A percentile compares a stretch with the other conserved stretches of the same genome.
phyloP scores from a whole-genome alignment of 2,329 filamentous ascomycete species.

The Aureobasidium sp. region DNA sequence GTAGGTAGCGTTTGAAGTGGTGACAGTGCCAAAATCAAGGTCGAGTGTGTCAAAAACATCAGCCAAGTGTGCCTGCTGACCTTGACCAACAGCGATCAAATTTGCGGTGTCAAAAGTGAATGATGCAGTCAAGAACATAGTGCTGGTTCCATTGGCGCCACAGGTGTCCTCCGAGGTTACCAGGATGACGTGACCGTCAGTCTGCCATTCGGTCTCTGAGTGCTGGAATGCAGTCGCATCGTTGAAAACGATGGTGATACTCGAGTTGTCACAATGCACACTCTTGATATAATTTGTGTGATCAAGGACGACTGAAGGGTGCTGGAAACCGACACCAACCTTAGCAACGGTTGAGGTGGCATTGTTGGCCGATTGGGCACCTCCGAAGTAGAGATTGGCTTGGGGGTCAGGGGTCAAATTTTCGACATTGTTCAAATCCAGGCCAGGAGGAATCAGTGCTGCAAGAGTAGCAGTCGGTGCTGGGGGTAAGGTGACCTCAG shows the following conservation, averaged over 20 bases:
- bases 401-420: conserved; percentile 6
- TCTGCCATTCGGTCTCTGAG: conserved; percentile 6
- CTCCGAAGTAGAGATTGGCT: conserved; percentile 2
- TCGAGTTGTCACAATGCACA: conserved; percentile 6
- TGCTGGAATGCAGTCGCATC: conserved; percentile 8
- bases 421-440: conserved; percentile 4
- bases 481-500: conserved; percentile 1
- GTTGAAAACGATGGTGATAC: conserved; percentile 9
- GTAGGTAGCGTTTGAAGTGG: background rate
- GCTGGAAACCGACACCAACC: conserved; percentile 10
- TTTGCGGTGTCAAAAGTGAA: conserved; percentile 11
- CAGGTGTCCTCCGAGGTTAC: conserved; percentile 12
- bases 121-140: conserved; percentile 12
- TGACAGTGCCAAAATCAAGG: conserved; percentile 11
- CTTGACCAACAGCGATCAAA: conserved; percentile 9
- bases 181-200: conserved; percentile 8
- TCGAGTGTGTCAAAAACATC: conserved; percentile 4
- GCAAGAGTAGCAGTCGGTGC: background rate
- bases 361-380: background rate
- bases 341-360: background rate
- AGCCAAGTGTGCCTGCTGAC: conserved; percentile 2
- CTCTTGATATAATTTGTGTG: conserved; percentile 14
- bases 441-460: conserved; percentile 1
- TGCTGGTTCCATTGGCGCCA: conserved; percentile 9
- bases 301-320: conserved; percentile 13